A percentile compares a stretch with the other conserved stretches of the same genome.
These are phyloP conservation scores for Leccinum boreale DNA, from an alignment of 768 basidiomycete genomes.

Conservation along the genomic window DNA sequence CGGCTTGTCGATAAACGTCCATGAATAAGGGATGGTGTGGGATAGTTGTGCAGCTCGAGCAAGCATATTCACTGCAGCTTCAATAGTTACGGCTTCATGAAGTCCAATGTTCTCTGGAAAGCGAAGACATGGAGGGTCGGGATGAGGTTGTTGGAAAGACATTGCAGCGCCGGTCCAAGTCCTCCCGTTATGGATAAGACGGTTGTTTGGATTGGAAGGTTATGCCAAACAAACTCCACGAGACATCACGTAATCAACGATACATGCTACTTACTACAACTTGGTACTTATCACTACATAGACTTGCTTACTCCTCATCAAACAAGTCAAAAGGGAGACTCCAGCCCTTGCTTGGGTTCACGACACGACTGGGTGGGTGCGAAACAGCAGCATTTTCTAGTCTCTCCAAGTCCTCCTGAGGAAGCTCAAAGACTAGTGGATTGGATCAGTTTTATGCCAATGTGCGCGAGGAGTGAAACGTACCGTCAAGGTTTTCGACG, in stretches of 20 bases:
- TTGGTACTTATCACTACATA: not conserved
- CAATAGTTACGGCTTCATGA: constrained; percentile 53
- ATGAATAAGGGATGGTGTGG: constrained; percentile 58
- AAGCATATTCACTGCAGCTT: constrained; percentile 59
- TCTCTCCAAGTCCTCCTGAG: constrained; percentile 38
- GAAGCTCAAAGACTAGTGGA: constrained; percentile 30
- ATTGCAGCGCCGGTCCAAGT: constrained; percentile 9
- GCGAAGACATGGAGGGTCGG: constrained; percentile 64
- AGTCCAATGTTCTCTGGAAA: constrained; percentile 64
- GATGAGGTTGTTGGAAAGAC: constrained; percentile 46
- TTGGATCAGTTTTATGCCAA: not conserved
- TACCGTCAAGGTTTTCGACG: constrained; percentile 66
- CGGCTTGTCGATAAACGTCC: constrained; percentile 79
- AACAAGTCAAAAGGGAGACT: constrained; percentile 62
- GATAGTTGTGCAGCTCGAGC: constrained; percentile 56
- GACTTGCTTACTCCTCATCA: constrained; percentile 35
- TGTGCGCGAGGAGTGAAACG: not conserved
- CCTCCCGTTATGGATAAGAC: constrained; percentile 13
- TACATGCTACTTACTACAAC: not conserved
- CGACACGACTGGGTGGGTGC: constrained; percentile 52
- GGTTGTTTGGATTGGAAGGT: constrained; percentile 32
- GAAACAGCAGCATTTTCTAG: constrained; percentile 40
- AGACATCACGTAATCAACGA: constrained; percentile 4
- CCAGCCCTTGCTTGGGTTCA: constrained; percentile 62
- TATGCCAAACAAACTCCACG: constrained; percentile 23